Conservation (phyloP, 208 protist genomes). For the Acanthamoeba lenticulata region DNA sequence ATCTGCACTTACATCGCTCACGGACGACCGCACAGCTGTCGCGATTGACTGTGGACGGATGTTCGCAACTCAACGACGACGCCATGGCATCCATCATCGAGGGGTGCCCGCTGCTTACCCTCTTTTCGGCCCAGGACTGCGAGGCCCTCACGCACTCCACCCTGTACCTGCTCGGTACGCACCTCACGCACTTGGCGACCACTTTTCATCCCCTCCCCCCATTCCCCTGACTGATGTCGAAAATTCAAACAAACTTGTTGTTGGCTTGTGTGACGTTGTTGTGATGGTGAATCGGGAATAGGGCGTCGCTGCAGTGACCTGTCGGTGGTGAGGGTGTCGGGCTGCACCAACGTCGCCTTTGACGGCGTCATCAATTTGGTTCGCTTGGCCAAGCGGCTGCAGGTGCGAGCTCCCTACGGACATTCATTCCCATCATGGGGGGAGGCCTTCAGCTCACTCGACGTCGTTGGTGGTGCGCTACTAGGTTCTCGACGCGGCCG, state of each 20-base stretch:
- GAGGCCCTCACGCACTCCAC: not conserved
- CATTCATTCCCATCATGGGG: too few relatives aligned
- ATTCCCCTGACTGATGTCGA: too few relatives aligned
- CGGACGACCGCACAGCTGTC: not conserved
- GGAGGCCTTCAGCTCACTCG: too few relatives aligned
- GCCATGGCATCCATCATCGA: not conserved
- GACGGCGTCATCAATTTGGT: constrained; percentile 12
- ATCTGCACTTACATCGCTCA: too few relatives aligned
- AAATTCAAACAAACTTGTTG: too few relatives aligned
- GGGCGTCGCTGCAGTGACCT: constrained; percentile 6
- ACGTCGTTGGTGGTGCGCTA: too few relatives aligned
- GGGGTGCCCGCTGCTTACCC: not conserved
- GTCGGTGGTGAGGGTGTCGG: not conserved
- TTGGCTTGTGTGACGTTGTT: too few relatives aligned
- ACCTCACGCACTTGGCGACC: not conserved
- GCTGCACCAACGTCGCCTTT: not conserved
- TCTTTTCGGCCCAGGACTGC: not conserved
- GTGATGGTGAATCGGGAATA: too few relatives aligned
- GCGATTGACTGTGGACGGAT: not conserved
- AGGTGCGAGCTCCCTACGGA: too few relatives aligned
- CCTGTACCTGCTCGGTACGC: constrained; percentile 5
- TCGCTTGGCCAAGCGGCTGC: constrained; percentile 4
- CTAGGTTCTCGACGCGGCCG: not conserved
- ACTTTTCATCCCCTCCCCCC: not conserved
- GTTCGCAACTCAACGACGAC: not conserved